These are phyloP conservation scores for Coemansia sp. DNA, from an alignment of 192 early-diverging fungal genomes.

Conservation along the genomic window DNA sequence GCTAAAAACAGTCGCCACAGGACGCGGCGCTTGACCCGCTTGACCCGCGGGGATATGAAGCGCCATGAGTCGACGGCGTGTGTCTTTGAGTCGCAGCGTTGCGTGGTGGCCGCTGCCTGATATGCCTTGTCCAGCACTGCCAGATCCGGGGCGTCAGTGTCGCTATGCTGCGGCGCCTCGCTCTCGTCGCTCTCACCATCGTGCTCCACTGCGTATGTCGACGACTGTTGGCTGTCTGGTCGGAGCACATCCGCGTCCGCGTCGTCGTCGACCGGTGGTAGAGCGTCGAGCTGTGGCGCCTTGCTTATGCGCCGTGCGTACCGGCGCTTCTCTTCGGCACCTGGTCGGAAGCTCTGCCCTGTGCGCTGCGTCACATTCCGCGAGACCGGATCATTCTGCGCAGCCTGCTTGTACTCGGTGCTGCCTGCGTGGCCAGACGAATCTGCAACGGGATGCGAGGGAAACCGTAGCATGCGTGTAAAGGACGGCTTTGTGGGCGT, in stretches of 20 bases:
- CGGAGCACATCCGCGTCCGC: conserved; percentile 9
- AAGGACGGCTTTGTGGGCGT: conserved; percentile 50
- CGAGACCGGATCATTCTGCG: conserved; percentile 40
- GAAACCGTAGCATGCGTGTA: conserved; percentile 43
- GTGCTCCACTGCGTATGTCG: background rate
- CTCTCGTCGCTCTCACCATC: background rate
- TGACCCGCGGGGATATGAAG: conserved; percentile 43
- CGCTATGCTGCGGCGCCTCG: background rate
- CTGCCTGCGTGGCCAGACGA: conserved; percentile 17
- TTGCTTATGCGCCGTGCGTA: conserved; percentile 47
- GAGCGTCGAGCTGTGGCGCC: conserved; percentile 45
- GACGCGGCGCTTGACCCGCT: conserved; percentile 50
- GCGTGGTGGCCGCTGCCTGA: conserved; percentile 17
- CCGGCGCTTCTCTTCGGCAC: conserved; percentile 46
- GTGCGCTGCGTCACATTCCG: conserved; percentile 52
- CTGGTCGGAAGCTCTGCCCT: conserved; percentile 37
- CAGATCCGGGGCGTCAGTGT: background rate
- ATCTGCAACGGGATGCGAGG: conserved; percentile 11
- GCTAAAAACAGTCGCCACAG: conserved; percentile 55
- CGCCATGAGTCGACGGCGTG: conserved; percentile 47
- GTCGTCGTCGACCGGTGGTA: background rate
- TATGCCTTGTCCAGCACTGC: conserved; percentile 10
- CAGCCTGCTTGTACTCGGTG: conserved; percentile 36
- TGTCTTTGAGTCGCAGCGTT: conserved; percentile 22
- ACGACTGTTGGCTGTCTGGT: background rate